These are phyloP conservation scores for Tothia fuscella DNA, from an alignment of 2,329 filamentous ascomycete genomes.

Conservation along the genomic window DNA sequence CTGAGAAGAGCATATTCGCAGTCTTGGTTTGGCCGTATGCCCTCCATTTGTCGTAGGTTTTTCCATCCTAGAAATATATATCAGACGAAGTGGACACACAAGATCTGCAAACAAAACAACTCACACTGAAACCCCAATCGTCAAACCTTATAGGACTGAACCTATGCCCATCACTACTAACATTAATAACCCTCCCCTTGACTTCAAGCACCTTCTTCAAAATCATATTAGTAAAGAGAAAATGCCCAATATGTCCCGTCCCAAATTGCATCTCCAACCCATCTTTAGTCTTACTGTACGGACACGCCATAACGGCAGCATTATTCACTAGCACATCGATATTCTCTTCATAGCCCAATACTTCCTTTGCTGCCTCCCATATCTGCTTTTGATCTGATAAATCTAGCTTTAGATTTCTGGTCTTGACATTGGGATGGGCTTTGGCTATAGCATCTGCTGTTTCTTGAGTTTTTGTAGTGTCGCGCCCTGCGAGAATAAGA, in stretches of 20 bases:
- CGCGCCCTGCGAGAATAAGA: constrained; percentile 20
- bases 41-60: constrained; percentile 19
- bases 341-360: constrained; percentile 13
- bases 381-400: constrained; percentile 17
- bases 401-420: constrained; percentile 12
- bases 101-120: constrained; percentile 14
- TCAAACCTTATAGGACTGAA: constrained; percentile 12
- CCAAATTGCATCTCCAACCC: constrained; percentile 25
- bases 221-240: constrained; percentile 21
- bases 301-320: constrained; percentile 18
- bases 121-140: constrained; percentile 14
- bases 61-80: constrained; percentile 10
- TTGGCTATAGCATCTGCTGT: constrained; percentile 18
- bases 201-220: constrained; percentile 13
- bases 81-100: constrained; percentile 10
- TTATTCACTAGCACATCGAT: constrained; percentile 22
- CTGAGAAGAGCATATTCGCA: constrained; percentile 34
- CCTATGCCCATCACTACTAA: constrained; percentile 18
- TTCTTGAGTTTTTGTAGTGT: constrained; percentile 21
- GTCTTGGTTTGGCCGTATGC: constrained; percentile 37
- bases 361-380: constrained; percentile 14
- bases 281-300: constrained; percentile 15
- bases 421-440: constrained; percentile 13
- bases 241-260: constrained; percentile 24
- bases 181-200: constrained; percentile 19